These are phyloP conservation scores for Klebsormidium nitens DNA, from an alignment of 139 green algal genomes.

Conservation along the genomic window DNA sequence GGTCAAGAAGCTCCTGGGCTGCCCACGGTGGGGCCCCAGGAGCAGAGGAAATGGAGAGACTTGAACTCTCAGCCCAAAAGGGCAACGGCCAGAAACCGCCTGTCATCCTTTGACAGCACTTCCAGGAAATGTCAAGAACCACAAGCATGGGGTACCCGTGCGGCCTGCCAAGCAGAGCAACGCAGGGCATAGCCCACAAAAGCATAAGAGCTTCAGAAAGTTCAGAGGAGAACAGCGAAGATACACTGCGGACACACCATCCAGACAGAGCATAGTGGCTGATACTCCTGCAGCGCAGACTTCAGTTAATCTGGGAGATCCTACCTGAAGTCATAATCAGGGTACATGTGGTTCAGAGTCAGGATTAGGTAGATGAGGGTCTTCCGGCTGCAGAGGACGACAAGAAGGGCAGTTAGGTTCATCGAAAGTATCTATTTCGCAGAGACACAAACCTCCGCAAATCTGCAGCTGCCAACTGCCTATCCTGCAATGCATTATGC, in stretches of 20 bases:
- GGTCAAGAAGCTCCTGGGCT: too few relatives aligned
- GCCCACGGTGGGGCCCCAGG: too few relatives aligned
- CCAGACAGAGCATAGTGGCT: too few relatives aligned
- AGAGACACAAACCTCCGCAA: too few relatives aligned
- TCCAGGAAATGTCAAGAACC: too few relatives aligned
- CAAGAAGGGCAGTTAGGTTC: constrained; percentile 13
- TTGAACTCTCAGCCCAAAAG: constrained; percentile 28
- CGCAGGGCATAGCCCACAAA: background rate
- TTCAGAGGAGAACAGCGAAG: too few relatives aligned
- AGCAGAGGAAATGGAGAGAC: constrained; percentile 38
- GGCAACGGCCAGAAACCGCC: constrained; percentile 24
- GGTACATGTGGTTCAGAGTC: constrained; percentile 97
- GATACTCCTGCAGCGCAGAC: too few relatives aligned
- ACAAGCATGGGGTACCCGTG: too few relatives aligned
- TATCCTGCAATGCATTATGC: background rate
- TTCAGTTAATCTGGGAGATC: background rate
- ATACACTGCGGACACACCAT: too few relatives aligned
- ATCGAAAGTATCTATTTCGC: too few relatives aligned
- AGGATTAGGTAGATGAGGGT: constrained; percentile 99
- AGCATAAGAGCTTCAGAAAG: too few relatives aligned
- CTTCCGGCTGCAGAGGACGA: constrained; percentile 63
- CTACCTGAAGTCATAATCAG: constrained; percentile 92
- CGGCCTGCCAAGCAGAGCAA: constrained; percentile 1
- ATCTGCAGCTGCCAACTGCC: background rate
- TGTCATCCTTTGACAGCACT: constrained; percentile 35